phyloP scores from a whole-genome alignment of 148 eudicot genomes.

The Vaccinium macrocarpon region DNA sequence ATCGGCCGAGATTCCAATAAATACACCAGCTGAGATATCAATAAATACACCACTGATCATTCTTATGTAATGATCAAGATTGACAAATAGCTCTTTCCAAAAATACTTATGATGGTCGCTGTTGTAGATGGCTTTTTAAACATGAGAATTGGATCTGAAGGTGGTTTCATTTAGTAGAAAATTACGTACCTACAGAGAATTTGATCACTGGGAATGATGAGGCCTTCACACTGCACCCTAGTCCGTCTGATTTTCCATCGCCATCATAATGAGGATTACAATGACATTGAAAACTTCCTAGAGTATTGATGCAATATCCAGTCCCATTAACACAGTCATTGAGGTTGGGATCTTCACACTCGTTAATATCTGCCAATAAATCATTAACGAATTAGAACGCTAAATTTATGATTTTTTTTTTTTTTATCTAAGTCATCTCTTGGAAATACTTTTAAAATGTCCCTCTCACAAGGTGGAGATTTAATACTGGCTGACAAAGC shows the following conservation, averaged over 20 bases:
- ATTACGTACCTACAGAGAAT: slow-evolving; percentile 20
- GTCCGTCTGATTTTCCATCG: slow-evolving; percentile 19
- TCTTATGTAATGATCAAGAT: too few species aligned
- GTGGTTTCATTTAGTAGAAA: not conserved
- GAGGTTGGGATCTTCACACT: slow-evolving; percentile 20
- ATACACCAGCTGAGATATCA: too few species aligned
- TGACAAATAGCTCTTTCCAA: too few species aligned
- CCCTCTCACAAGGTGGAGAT: too few species aligned
- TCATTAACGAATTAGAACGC: not conserved
- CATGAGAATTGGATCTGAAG: not conserved
- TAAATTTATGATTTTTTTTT: too few species aligned
- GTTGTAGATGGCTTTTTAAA: not conserved
- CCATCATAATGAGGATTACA: slow-evolving; percentile 19
- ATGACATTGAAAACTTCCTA: slow-evolving; percentile 19
- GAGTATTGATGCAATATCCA: slow-evolving; percentile 16
- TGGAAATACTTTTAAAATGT: too few species aligned
- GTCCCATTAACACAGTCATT: slow-evolving; percentile 10
- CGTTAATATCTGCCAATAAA: slow-evolving; percentile 20
- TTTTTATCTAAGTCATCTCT: too few species aligned
- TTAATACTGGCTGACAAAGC: not conserved
- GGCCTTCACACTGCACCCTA: slow-evolving; percentile 10
- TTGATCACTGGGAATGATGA: slow-evolving; percentile 10
- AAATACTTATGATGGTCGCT: too few species aligned
- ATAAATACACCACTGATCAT: too few species aligned
- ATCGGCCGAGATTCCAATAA: too few species aligned